These are phyloP conservation scores for Diplodia corticola DNA, from an alignment of 2,329 filamentous ascomycete genomes.

Conservation along the genomic window DNA sequence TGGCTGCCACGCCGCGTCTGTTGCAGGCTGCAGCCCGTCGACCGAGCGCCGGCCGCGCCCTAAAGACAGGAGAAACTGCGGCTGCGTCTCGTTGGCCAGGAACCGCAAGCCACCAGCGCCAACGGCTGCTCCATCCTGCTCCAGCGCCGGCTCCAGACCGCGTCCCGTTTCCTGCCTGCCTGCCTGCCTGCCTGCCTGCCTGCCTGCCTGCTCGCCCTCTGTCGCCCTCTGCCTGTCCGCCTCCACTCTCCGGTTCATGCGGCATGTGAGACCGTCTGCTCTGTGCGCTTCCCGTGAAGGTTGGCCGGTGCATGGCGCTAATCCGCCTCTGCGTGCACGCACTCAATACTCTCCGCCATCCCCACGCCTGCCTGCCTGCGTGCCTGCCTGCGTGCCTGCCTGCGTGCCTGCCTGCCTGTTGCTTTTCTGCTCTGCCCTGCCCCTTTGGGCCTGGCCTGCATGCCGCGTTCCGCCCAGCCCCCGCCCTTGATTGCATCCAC, in stretches of 20 bases:
- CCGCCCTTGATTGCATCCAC: not conserved
- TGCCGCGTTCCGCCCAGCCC: not conserved
- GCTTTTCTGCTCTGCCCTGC: not conserved
- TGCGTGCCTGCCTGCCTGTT: not conserved
- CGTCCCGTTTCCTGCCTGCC: too few relatives aligned
- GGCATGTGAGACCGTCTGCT: not conserved
- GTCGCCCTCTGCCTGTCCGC: too few relatives aligned
- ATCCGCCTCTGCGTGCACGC: not conserved
- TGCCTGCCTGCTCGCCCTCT: too few relatives aligned
- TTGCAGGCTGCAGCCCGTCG: not conserved
- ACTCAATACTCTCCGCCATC: not conserved
- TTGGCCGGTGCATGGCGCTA: not conserved
- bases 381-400: too few relatives aligned
- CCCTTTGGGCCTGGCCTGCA: not conserved
- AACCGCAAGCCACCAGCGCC: not conserved
- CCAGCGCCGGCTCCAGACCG: too few relatives aligned
- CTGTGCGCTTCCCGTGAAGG: conserved; percentile 19
- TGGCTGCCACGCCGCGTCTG: too few relatives aligned
- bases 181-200: too few relatives aligned
- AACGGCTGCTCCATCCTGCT: too few relatives aligned
- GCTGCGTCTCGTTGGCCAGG: not conserved
- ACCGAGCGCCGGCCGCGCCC: not conserved
- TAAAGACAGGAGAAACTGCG: not conserved
- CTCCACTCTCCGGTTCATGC: not conserved
- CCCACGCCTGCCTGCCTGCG: not conserved